phyloP scores from a whole-genome alignment of 805 yeast genomes.

The Ogataea pini region DNA sequence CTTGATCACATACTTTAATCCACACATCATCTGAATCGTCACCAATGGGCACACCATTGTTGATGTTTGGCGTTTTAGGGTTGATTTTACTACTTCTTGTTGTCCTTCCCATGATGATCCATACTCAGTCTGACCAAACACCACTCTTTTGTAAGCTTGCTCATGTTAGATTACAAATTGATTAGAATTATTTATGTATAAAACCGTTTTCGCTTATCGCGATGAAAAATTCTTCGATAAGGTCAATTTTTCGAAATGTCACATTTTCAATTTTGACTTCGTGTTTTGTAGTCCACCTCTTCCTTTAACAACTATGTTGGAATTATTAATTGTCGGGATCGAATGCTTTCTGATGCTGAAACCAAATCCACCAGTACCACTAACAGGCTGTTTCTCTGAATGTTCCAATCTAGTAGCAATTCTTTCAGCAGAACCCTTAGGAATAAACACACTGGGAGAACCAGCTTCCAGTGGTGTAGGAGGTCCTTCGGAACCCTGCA shows the following conservation, averaged over 20 bases:
- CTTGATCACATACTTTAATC: constrained; percentile 18
- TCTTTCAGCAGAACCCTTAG: background rate
- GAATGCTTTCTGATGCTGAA: constrained; percentile 18
- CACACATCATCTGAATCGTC: constrained; percentile 30
- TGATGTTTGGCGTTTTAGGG: constrained; percentile 5
- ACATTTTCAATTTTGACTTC: constrained; percentile 26
- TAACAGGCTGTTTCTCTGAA: background rate
- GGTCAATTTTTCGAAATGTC: background rate
- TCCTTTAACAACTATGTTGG: constrained; percentile 23
- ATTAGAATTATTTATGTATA: too few relatives aligned
- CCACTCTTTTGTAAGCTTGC: background rate
- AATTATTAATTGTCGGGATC: constrained; percentile 17
- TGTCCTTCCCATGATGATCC: background rate
- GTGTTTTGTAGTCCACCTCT: constrained; percentile 30
- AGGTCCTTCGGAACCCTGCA: constrained; percentile 7
- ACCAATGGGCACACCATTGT: constrained; percentile 18
- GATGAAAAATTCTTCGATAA: background rate
- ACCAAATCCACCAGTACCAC: constrained; percentile 9
- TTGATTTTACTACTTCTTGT: constrained; percentile 2
- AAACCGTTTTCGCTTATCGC: constrained; percentile 2
- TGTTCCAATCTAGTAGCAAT: background rate
- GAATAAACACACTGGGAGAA: background rate
- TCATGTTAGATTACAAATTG: background rate
- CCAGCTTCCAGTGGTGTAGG: constrained; percentile 5
- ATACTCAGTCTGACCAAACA: background rate